Conservation (phyloP, 2,329 filamentous ascomycete species). For the Aspergillus pseudotamarii region DNA sequence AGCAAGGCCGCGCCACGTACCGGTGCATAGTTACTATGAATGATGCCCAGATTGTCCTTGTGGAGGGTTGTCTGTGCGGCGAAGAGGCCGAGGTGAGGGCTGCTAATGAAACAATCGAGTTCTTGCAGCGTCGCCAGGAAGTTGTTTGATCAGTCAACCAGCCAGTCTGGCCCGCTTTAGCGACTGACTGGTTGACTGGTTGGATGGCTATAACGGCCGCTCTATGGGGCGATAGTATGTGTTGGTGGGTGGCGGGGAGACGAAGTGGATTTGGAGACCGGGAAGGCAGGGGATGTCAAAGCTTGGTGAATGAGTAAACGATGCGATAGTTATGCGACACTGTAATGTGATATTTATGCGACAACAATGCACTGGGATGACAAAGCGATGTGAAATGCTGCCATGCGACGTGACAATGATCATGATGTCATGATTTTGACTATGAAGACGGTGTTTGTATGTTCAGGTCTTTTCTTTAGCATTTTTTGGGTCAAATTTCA, state of each 20-base stretch:
- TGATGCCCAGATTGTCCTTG: conserved; percentile 19
- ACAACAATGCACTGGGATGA: background rate
- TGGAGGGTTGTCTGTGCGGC: conserved; percentile 27
- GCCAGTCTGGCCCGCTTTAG: background rate
- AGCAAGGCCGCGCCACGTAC: conserved; percentile 24
- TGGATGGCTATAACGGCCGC: background rate
- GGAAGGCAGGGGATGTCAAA: background rate
- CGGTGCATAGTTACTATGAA: conserved; percentile 22
- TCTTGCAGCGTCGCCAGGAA: conserved; percentile 10
- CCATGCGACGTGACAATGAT: background rate
- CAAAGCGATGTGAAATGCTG: background rate
- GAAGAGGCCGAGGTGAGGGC: conserved; percentile 36
- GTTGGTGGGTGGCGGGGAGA: background rate
- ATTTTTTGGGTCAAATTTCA: no score
- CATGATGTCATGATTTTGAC: background rate
- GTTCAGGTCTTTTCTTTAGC: background rate
- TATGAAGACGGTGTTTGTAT: background rate
- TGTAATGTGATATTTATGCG: background rate
- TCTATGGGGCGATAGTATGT: background rate
- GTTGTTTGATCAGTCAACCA: background rate
- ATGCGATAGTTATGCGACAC: background rate
- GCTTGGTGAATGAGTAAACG: background rate
- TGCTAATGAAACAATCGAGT: conserved; percentile 22
- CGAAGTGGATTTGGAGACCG: background rate
- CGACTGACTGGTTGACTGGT: background rate